Conservation (phyloP, 2,329 filamentous ascomycete species). For the Aspergillus sp. region DNA sequence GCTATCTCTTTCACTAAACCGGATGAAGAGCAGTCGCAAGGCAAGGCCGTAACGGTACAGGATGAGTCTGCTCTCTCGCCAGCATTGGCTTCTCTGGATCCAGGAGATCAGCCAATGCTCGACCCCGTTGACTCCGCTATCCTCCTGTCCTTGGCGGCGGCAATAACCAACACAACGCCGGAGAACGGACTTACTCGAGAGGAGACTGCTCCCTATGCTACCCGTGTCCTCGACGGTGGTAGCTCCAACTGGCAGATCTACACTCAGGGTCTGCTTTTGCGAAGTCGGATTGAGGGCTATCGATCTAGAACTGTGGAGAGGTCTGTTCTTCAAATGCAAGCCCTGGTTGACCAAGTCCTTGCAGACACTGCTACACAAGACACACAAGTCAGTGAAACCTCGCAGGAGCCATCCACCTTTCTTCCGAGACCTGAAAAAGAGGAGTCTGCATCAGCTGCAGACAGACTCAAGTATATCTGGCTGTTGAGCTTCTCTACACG, state of each 20-base stretch:
- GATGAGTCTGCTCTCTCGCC: slow-evolving; percentile 61
- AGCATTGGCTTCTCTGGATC: slow-evolving; percentile 67
- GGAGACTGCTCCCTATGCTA: slow-evolving; percentile 89
- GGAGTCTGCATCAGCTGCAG: slow-evolving; percentile 74
- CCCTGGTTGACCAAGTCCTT: slow-evolving; percentile 92
- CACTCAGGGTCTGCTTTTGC: slow-evolving; percentile 86
- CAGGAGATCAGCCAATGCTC: slow-evolving; percentile 80
- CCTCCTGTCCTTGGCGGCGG: slow-evolving; percentile 77
- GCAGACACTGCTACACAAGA: slow-evolving; percentile 70
- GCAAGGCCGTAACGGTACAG: slow-evolving; percentile 41
- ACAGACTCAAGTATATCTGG: slow-evolving; percentile 83
- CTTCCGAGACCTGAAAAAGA: slow-evolving; percentile 74
- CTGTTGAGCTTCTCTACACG: slow-evolving; percentile 80
- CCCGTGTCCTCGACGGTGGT: slow-evolving; percentile 82
- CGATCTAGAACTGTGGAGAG: slow-evolving; percentile 85
- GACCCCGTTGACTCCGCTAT: slow-evolving; percentile 87
- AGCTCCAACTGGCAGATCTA: slow-evolving; percentile 98
- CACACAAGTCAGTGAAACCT: slow-evolving; percentile 36
- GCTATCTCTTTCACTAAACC: slow-evolving; percentile 76
- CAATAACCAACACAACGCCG: slow-evolving; percentile 86
- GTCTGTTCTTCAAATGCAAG: slow-evolving; percentile 89
- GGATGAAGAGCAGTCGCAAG: slow-evolving; percentile 46
- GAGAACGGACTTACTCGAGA: slow-evolving; percentile 86
- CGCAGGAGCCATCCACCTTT: slow-evolving; percentile 71
- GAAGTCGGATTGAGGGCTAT: slow-evolving; percentile 88